phyloP scores from a whole-genome alignment of 306 rosid species.

The Alnus rubra region DNA sequence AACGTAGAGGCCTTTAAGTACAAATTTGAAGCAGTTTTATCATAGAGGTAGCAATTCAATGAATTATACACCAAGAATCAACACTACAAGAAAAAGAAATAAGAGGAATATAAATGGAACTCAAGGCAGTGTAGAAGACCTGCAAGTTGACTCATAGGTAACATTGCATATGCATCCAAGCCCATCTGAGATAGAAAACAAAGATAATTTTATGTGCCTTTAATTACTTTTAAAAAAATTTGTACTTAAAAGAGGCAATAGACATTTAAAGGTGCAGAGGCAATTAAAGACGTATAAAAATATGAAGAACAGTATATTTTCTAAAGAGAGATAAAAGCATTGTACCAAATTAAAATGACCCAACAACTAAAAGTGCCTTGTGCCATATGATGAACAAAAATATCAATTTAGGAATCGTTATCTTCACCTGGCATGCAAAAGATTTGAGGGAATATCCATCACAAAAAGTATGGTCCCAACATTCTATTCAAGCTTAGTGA shows the following conservation, averaged over 20 bases:
- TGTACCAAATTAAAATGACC: neutral
- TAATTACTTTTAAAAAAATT: neutral
- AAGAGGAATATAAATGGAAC: constrained; percentile 12
- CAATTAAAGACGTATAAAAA: neutral
- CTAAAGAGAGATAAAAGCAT: neutral
- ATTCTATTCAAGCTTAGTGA: neutral
- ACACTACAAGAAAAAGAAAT: constrained; percentile 3
- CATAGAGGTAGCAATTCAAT: neutral
- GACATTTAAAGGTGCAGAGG: neutral
- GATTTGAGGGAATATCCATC: neutral
- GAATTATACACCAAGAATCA: neutral
- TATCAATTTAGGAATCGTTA: neutral
- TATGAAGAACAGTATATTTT: neutral
- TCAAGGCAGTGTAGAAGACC: constrained; percentile 47
- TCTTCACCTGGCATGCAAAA: neutral
- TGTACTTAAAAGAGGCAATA: neutral
- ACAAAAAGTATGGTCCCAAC: neutral
- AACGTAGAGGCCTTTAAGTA: neutral
- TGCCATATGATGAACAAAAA: neutral
- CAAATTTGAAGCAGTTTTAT: neutral
- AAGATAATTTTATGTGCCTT: constrained; percentile 13
- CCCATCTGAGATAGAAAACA: constrained; percentile 50
- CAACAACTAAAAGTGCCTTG: neutral
- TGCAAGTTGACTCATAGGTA: constrained; percentile 71
- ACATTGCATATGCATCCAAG: constrained; percentile 92